Evolutionary conservation across 768 basidiomycete species (phyloP), one percentile per base, ranked within the genome.

Genomic region (Hypsizygus marmoreus): DNA sequence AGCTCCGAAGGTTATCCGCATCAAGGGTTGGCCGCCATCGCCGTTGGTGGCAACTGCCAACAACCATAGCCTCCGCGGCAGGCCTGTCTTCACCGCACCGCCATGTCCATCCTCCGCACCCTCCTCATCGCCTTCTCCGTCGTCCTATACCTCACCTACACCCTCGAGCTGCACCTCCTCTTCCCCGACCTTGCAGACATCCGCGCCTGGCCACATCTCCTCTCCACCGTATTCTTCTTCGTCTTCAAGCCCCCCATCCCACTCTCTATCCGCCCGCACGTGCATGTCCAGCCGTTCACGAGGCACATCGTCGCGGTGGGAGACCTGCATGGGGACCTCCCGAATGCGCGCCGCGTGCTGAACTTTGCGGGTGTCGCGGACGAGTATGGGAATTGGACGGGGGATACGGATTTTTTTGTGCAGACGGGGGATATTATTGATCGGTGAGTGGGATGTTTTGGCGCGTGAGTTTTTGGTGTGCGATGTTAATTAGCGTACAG

Each of bases 351-450:
- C 52, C 77, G 73, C 31, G 92, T 97, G 16, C 72, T 98, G 23
- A 73, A 84, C 26, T 92, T 93, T 74, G 81, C 91, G 1, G 75
- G 76, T 1, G 85, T 97, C 4, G 81, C 87, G 2, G 83, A 93
- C 55, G 75, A 79, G 9, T 58, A 76, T 5, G 84, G 84, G 1
- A 72, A 84, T 44, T 98, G 95, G 95, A 80, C 82, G 3, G 92
- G 89, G 4, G 72, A 86, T 22, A 79, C 86, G 1, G 88, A 93
- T 59, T 82, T 86, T 35, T 84, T 97, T 46, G 93, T 97, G 13
- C 95, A 98, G 71, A 97, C 94, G 0, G 95, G 94, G 2, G 94
- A 97, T 66, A 94, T 97, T 24, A 89, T 97, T 43, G 94, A 97
- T 67, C 72, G 94, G 92, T 88, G 49, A 33, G 75, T 60, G 22